Percentiles rank a stretch among this genome's conserved stretches.
phyloP scores from a whole-genome alignment of 1,284 basidiomycete species.

The Macrocybe sp. region DNA sequence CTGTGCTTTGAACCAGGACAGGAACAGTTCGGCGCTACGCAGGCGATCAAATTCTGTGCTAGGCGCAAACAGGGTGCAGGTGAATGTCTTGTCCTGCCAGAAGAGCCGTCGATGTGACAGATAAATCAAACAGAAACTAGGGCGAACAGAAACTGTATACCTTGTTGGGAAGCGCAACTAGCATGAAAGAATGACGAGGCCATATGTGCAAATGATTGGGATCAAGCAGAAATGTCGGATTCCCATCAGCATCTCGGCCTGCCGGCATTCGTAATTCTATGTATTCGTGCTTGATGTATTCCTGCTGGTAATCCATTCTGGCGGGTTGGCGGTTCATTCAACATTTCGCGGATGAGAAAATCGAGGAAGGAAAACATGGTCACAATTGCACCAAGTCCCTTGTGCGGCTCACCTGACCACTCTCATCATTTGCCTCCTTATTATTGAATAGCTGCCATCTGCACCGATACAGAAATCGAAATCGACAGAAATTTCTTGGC shows the following conservation, averaged over 20 bases:
- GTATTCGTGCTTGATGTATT: constrained; percentile 94
- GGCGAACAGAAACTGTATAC: constrained; percentile 37
- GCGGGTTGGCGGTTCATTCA: constrained; percentile 15
- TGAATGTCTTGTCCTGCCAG: constrained; percentile 75
- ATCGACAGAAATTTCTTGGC: constrained; percentile 38
- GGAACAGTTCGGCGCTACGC: constrained; percentile 51
- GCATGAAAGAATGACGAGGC: constrained; percentile 98
- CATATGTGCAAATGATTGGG: constrained; percentile 97
- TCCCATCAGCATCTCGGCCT: constrained; percentile 55
- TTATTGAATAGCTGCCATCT: constrained; percentile 86
- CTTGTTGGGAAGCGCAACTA: constrained; percentile 96
- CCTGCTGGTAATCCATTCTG: constrained; percentile 92
- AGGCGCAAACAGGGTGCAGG: constrained; percentile 92
- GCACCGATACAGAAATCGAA: constrained; percentile 89
- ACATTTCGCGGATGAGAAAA: constrained; percentile 20
- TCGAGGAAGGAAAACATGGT: constrained; percentile 23
- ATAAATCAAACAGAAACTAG: constrained; percentile 12
- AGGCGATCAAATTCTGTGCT: constrained; percentile 73
- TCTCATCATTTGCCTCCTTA: constrained; percentile 86
- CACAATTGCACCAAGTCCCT: neutral
- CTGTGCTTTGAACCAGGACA: constrained; percentile 77
- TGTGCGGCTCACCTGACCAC: constrained; percentile 63
- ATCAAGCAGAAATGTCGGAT: constrained; percentile 78
- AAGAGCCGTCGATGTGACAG: constrained; percentile 13
- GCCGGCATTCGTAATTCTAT: constrained; percentile 95